Evolutionary conservation across 2,329 filamentous ascomycete species (phyloP).

Genomic region (Dothidotthia symphoricarpi): DNA sequence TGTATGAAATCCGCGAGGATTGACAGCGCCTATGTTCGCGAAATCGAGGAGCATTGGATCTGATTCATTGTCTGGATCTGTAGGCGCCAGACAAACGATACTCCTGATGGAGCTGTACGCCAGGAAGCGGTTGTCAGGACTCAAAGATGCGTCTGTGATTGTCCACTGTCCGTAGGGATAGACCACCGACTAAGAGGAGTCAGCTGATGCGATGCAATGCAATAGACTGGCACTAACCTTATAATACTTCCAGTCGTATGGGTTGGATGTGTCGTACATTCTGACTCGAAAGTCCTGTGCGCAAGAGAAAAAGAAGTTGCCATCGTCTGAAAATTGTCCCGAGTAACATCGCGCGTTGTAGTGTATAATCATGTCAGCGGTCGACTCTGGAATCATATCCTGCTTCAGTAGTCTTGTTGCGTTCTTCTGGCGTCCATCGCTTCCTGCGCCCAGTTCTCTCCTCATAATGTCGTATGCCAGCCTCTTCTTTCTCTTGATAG

Average conservation of each 20-base stretch:
- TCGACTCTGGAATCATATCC: slow-evolving; percentile 72
- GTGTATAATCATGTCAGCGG: slow-evolving; percentile 82
- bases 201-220: not conserved
- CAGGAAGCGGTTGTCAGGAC: slow-evolving; percentile 86
- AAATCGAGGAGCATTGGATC: slow-evolving; percentile 81
- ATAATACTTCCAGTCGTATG: slow-evolving; percentile 93
- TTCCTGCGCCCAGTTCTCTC: slow-evolving; percentile 73
- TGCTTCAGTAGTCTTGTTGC: slow-evolving; percentile 69
- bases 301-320: slow-evolving; percentile 94
- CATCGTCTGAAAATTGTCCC: slow-evolving; percentile 94
- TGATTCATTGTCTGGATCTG: slow-evolving; percentile 76
- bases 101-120: slow-evolving; percentile 88
- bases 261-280: slow-evolving; percentile 97
- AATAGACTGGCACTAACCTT: slow-evolving; percentile 57
- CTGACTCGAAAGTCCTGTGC: slow-evolving; percentile 91
- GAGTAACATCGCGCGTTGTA: slow-evolving; percentile 87
- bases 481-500: slow-evolving; percentile 58
- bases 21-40: slow-evolving; percentile 48
- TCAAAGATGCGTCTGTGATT: slow-evolving; percentile 87
- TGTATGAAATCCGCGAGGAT: slow-evolving; percentile 39
- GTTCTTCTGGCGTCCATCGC: slow-evolving; percentile 56
- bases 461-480: slow-evolving; percentile 72
- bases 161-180: slow-evolving; percentile 94
- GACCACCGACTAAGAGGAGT: slow-evolving; percentile 65
- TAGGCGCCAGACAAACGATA: slow-evolving; percentile 80